Base-by-base conservation (phyloP, 305 asterid species). In the Solanum chacoense region DNA sequence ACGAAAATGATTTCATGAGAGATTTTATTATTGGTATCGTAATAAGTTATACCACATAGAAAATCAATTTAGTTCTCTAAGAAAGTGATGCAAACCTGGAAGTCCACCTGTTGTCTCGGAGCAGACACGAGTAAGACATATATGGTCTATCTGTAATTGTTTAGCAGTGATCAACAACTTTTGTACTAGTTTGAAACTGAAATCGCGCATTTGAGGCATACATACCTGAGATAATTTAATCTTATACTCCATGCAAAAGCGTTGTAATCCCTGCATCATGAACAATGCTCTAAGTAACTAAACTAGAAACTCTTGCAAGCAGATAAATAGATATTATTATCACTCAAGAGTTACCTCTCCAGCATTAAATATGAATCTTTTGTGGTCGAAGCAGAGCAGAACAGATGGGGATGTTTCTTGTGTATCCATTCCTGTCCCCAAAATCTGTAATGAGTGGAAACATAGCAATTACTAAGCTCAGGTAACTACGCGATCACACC, bases 181-280 rank as follows among this genome's bases (percentile, higher is more conserved):
- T 5, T 80, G 36, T 42, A 42, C 38, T 28, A 42, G 18, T 80
- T 80, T 80, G 38, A 45, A 80, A 42, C 28, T 80, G 37, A 80
- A 28, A 80, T 80, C 0, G 26, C 6, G 36, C 24, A 80, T 80
- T n/a, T 42, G 9, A 80, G 26, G 18, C 90, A 88, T 92, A 94
- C 98, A 97, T 95, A 50, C 65, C 65, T 50, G 96, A 5, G 98
- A 96, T 91, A 97, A 89, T 92, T 96, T 96, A 87, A 96, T 95
- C 92, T 94, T 97, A 90, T 95, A 97, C 92, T 96, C 98, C 65
- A 89, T 93, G 91, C 98, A 95, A 91, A 94, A 96, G 63, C 99
- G 96, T 88, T 95, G 99, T 92, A 96, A 94, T 85, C 98, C 98
- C 99, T 97, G 94, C 81, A 89, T 90, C 87, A 88, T 91, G 59